Conservation (phyloP, 2,329 filamentous ascomycete species). For the Diplodia scrobiculata region DNA sequence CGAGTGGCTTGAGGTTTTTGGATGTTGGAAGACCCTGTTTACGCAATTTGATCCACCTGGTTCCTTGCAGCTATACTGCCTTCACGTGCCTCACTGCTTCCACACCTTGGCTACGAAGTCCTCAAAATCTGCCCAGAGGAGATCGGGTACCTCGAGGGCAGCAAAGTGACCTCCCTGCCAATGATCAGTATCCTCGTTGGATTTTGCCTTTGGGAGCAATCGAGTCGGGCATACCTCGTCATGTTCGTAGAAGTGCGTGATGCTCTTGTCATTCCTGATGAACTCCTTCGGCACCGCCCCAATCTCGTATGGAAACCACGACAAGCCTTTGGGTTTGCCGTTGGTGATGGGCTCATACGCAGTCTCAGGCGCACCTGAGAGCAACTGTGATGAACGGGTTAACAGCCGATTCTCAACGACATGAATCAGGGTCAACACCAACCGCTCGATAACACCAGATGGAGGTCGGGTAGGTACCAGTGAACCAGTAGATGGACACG, state of each 20-base stretch:
- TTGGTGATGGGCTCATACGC: constrained; percentile 30
- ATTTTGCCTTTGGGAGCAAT: too few species aligned
- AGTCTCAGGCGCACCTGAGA: background rate
- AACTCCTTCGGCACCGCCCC: constrained; percentile 43
- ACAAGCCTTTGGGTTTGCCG: constrained; percentile 49
- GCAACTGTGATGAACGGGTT: background rate
- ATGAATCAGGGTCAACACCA: background rate
- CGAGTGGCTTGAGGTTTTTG: background rate
- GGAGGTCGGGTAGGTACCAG: constrained; percentile 51
- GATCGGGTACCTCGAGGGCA: background rate
- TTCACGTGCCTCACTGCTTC: constrained; percentile 1
- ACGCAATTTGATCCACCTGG: background rate
- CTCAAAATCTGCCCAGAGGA: constrained; percentile 7
- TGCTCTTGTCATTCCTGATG: constrained; percentile 15
- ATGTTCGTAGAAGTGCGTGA: constrained; percentile 9
- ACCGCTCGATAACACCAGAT: constrained; percentile 55
- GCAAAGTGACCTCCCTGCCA: constrained; percentile 9
- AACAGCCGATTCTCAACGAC: background rate
- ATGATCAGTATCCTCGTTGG: background rate
- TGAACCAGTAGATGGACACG: constrained; percentile 60
- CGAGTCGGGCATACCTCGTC: constrained; percentile 30
- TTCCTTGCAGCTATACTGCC: background rate
- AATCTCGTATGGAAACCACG: constrained; percentile 50
- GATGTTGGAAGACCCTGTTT: background rate
- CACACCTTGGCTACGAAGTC: constrained; percentile 8